These are phyloP conservation scores for Ceratobasidium theobromae DNA, from an alignment of 1,284 basidiomycete genomes.

Conservation along the genomic window DNA sequence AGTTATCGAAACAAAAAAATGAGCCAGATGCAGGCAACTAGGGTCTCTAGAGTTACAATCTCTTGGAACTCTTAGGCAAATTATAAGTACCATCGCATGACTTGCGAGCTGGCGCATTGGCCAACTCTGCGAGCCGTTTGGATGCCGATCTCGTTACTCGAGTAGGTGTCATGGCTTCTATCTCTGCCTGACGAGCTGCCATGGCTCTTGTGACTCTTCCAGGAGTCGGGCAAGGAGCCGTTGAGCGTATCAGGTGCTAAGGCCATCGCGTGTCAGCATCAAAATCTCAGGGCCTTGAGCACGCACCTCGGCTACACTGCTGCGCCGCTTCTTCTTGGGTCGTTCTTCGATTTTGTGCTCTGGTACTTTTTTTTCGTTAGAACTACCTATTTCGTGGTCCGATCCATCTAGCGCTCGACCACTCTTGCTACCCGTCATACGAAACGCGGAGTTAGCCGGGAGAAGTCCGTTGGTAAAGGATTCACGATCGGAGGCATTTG, in stretches of 20 bases:
- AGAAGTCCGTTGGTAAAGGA: neutral
- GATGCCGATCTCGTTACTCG: constrained; percentile 19
- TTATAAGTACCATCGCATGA: neutral
- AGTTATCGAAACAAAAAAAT: too few relatives aligned
- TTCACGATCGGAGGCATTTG: neutral
- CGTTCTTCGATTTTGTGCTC: neutral
- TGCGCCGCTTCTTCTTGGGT: constrained; percentile 25
- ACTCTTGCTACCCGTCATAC: constrained; percentile 21
- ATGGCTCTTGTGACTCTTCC: constrained; percentile 6
- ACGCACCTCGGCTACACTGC: constrained; percentile 7
- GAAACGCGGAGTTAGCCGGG: constrained; percentile 9
- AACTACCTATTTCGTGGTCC: neutral
- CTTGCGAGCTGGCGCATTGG: neutral
- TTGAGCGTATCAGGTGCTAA: neutral
- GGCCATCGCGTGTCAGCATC: neutral
- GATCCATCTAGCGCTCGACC: neutral
- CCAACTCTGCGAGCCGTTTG: constrained; percentile 7
- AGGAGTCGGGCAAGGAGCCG: neutral
- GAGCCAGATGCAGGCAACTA: neutral
- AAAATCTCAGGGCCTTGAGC: neutral
- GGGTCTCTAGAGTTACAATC: neutral
- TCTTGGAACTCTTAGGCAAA: constrained; percentile 14
- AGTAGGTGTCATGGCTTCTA: neutral
- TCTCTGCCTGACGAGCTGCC: constrained; percentile 10
- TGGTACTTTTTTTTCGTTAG: neutral